A percentile compares a stretch with the other conserved stretches of the same genome.
Evolutionary conservation across 108 stramenopile species (phyloP).

Genomic region (Bacterosira constricta): DNA sequence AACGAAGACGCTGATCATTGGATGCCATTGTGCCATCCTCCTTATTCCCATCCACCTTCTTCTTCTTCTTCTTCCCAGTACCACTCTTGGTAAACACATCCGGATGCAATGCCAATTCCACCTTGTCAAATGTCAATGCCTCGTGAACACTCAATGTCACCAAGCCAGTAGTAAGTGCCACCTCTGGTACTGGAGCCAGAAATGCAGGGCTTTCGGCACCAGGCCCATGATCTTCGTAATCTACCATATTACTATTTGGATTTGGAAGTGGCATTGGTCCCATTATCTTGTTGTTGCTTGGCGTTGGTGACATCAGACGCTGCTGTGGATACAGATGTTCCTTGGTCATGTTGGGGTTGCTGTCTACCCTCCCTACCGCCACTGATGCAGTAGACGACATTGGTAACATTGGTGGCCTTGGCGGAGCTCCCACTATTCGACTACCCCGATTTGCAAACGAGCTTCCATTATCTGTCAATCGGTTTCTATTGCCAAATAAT

Average conservation of each 20-base stretch:
- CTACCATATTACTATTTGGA: neutral
- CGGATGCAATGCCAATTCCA: conserved; percentile 83
- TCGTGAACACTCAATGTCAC: conserved; percentile 85
- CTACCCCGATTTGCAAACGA: neutral
- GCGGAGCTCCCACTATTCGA: neutral
- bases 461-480: too few relatives aligned
- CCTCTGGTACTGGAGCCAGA: neutral
- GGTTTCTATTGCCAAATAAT: too few relatives aligned
- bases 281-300: neutral
- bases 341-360: too few relatives aligned
- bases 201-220: neutral
- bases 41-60: neutral
- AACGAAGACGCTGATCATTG: conserved; percentile 12
- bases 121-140: conserved; percentile 79
- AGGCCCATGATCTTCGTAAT: neutral
- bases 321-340: conserved; percentile 2
- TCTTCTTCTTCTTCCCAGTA: neutral
- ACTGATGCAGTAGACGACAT: neutral
- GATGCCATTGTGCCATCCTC: conserved; percentile 19
- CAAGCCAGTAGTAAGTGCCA: conserved; percentile 59
- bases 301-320: neutral
- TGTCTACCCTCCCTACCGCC: too few relatives aligned
- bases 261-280: neutral
- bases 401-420: neutral
- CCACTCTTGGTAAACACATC: conserved; percentile 57